A percentile compares a stretch with the other conserved stretches of the same genome.
Evolutionary conservation across 345 rosid species (phyloP).

Genomic region (Clarkia xantiana): DNA sequence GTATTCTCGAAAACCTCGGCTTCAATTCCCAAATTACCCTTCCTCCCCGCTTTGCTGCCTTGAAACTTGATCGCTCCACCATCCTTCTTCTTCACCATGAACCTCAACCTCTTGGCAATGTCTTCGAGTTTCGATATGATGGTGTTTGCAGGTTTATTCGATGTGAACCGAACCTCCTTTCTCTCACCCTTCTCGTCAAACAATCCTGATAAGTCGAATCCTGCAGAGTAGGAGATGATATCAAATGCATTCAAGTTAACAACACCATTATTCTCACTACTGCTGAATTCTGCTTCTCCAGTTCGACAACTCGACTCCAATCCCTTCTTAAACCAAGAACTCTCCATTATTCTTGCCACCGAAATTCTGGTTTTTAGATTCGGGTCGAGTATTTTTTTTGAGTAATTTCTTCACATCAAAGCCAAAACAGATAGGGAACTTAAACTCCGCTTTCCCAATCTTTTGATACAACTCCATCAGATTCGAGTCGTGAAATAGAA

Average conservation of each 20-base stretch:
- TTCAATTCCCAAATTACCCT: constrained; percentile 51
- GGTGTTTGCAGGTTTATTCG: constrained; percentile 41
- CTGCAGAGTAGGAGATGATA: constrained; percentile 66
- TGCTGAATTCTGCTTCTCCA: constrained; percentile 18
- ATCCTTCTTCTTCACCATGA: constrained; percentile 55
- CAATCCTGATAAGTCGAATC: constrained; percentile 67
- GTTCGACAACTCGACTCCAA: constrained; percentile 16
- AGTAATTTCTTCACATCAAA: constrained; percentile 44
- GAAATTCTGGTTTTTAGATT: constrained; percentile 54
- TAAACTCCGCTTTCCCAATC: constrained; percentile 67
- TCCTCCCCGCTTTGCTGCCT: constrained; percentile 42
- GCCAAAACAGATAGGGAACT: constrained; percentile 60
- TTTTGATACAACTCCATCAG: constrained; percentile 72
- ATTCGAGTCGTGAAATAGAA: constrained; percentile 65
- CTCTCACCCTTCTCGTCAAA: constrained; percentile 44
- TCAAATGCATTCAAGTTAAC: constrained; percentile 79
- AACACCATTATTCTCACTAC: constrained; percentile 23
- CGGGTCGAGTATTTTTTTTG: constrained; percentile 66
- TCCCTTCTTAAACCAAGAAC: constrained; percentile 60
- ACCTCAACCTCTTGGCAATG: constrained; percentile 36
- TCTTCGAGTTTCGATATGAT: constrained; percentile 56
- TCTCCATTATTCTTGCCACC: constrained; percentile 49
- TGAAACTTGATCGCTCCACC: constrained; percentile 56
- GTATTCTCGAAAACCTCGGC: constrained; percentile 80
- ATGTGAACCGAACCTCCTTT: constrained; percentile 56